phyloP scores from a whole-genome alignment of 164 flowering plant genomes.

The Kingdonia uniflora region DNA sequence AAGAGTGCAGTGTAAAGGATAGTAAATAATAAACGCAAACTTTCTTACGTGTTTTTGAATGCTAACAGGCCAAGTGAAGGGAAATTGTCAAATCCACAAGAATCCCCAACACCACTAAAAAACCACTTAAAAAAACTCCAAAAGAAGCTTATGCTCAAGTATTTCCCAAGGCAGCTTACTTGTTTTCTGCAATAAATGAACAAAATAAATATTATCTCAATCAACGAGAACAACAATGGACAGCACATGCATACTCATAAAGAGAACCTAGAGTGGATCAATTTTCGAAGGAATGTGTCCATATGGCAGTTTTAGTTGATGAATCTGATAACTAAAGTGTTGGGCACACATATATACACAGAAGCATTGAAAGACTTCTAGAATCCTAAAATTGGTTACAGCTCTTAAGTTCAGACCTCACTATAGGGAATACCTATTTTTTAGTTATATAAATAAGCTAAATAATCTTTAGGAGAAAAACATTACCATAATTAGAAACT shows the following conservation, averaged over 20 bases:
- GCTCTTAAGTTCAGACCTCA: too few species aligned
- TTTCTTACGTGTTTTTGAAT: conserved; percentile 71
- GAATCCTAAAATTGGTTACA: too few species aligned
- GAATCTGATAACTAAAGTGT: background rate
- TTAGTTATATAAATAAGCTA: background rate
- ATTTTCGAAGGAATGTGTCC: background rate
- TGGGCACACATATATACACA: too few species aligned
- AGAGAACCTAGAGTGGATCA: background rate
- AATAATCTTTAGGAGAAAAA: background rate
- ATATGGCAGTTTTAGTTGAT: background rate
- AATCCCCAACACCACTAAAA: conserved; percentile 92
- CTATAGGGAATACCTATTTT: too few species aligned
- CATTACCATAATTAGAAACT: conserved; percentile 1
- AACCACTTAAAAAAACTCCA: conserved; percentile 99
- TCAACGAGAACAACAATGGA: background rate
- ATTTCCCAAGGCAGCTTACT: conserved; percentile 81
- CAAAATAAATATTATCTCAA: background rate
- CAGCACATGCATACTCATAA: background rate
- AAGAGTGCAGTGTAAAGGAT: too few species aligned
- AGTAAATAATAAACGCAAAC: background rate
- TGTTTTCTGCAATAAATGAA: conserved; percentile 57
- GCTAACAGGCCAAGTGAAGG: conserved; percentile 73
- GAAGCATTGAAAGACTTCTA: too few species aligned
- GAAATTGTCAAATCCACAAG: conserved; percentile 95
- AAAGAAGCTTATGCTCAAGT: conserved; percentile 65